Percentiles rank a stretch among this genome's conserved stretches.
phyloP scores from a whole-genome alignment of 73 alveolate species.

The Durusdinium trenchii region DNA sequence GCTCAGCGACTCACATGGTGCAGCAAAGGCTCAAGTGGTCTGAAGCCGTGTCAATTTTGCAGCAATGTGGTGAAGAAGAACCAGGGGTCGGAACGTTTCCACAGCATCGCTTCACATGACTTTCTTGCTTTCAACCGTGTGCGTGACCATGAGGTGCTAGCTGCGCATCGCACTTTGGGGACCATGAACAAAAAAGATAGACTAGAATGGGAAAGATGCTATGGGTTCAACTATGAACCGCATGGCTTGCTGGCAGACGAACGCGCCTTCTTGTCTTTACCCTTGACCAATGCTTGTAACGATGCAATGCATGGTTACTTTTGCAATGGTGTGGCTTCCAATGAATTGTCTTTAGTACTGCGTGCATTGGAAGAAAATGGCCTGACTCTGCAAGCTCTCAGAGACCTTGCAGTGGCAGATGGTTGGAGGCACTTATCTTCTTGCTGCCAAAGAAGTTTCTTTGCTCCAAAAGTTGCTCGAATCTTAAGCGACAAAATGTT shows the following conservation, averaged over 20 bases:
- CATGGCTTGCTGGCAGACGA: background rate
- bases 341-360: background rate
- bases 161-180: background rate
- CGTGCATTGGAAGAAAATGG: background rate
- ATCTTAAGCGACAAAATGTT: background rate
- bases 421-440: background rate
- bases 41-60: conserved; percentile 39
- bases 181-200: background rate
- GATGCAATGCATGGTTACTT: conserved; percentile 20
- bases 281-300: background rate
- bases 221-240: background rate
- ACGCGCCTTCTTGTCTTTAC: background rate
- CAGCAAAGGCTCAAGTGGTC: background rate
- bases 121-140: background rate
- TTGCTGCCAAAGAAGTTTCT: too few species aligned
- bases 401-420: background rate
- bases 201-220: background rate
- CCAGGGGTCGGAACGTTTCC: background rate
- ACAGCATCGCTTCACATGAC: background rate
- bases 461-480: background rate
- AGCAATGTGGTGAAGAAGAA: background rate
- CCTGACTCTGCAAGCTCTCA: background rate
- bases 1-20: conserved; percentile 54
- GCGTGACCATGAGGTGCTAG: background rate
- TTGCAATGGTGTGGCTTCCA: background rate